Percentiles rank a stretch among this genome's conserved stretches.
phyloP scores from a whole-genome alignment of 306 rosid species.

The Abrus pulchellus region DNA sequence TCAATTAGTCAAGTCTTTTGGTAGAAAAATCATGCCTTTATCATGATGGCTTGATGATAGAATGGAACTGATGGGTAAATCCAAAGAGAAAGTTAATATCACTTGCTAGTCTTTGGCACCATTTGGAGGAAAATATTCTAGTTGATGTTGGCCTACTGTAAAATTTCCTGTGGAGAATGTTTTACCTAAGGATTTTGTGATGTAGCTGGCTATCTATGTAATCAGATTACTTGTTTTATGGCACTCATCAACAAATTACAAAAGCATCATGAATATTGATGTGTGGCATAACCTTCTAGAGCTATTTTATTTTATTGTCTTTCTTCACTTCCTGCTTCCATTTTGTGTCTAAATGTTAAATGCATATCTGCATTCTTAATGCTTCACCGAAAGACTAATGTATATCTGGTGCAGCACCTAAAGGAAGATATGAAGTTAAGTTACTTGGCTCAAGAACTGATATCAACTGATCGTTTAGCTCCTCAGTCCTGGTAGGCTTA shows the following conservation, averaged over 20 bases:
- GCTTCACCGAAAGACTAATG: conserved; percentile 47
- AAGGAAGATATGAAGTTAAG: conserved; percentile 99
- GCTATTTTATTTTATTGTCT: conserved; percentile 1
- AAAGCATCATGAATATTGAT: conserved; percentile 18
- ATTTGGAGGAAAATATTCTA: conserved; percentile 5
- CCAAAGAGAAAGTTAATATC: conserved; percentile 17
- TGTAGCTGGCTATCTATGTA: conserved; percentile 15
- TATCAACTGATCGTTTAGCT: conserved; percentile 93
- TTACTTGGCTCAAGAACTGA: conserved; percentile 91
- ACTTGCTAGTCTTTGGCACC: conserved; percentile 22
- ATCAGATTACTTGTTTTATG: conserved; percentile 24
- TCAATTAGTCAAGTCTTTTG: conserved; percentile 1
- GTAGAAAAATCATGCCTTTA: not conserved
- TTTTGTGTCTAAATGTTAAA: conserved; percentile 28
- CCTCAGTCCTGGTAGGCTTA: conserved; percentile 92
- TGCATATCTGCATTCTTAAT: conserved; percentile 17
- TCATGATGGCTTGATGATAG: conserved; percentile 1
- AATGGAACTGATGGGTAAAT: conserved; percentile 4
- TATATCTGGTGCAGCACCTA: conserved; percentile 79
- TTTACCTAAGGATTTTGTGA: conserved; percentile 30
- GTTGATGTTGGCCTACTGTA: conserved; percentile 9
- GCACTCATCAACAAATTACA: conserved; percentile 24
- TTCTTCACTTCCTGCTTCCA: conserved; percentile 25
- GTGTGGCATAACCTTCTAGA: conserved; percentile 7
- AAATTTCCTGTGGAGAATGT: conserved; percentile 2